phyloP scores from a whole-genome alignment of 352 stramenopile genomes.

The Blastocystis sp. region DNA sequence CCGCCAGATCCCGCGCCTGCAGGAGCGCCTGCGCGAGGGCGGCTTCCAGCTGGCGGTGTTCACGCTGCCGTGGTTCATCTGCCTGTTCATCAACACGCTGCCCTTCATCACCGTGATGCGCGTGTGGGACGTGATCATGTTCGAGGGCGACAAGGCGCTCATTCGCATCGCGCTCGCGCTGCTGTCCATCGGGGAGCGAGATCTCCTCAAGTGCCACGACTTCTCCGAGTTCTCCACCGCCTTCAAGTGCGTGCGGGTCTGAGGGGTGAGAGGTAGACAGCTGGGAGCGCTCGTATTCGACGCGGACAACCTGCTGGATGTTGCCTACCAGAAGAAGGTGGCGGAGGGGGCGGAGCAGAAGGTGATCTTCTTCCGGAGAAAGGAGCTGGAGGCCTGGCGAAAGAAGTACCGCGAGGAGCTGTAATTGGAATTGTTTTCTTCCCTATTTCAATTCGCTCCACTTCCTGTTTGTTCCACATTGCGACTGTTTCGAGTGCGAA shows the following conservation, averaged over 20 bases:
- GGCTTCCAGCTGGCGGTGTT: constrained; percentile 49
- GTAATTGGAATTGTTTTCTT: constrained; percentile 4
- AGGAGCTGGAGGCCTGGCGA: constrained; percentile 53
- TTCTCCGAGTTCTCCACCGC: constrained; percentile 46
- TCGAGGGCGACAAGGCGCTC: constrained; percentile 66
- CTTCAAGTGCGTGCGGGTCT: constrained; percentile 22
- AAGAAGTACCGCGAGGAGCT: constrained; percentile 10
- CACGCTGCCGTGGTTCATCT: constrained; percentile 69
- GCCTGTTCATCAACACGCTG: constrained; percentile 66
- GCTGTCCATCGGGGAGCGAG: constrained; percentile 42
- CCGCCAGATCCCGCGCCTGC: constrained; percentile 18
- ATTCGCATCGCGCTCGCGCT: constrained; percentile 66
- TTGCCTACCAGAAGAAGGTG: constrained; percentile 55
- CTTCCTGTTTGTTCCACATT: background rate
- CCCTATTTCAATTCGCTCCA: constrained; percentile 29
- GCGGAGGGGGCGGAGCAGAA: constrained; percentile 35
- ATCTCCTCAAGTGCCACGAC: constrained; percentile 48
- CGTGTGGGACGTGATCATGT: constrained; percentile 65
- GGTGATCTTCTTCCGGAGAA: constrained; percentile 60
- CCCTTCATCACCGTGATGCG: constrained; percentile 60
- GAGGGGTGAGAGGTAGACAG: background rate
- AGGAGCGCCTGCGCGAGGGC: background rate
- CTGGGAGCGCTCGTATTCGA: constrained; percentile 65
- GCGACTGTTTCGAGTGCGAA: background rate
- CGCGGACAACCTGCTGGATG: constrained; percentile 65